These are phyloP conservation scores for Epithemia pelagica DNA, from an alignment of 108 stramenopile species.

Conservation along the genomic window DNA sequence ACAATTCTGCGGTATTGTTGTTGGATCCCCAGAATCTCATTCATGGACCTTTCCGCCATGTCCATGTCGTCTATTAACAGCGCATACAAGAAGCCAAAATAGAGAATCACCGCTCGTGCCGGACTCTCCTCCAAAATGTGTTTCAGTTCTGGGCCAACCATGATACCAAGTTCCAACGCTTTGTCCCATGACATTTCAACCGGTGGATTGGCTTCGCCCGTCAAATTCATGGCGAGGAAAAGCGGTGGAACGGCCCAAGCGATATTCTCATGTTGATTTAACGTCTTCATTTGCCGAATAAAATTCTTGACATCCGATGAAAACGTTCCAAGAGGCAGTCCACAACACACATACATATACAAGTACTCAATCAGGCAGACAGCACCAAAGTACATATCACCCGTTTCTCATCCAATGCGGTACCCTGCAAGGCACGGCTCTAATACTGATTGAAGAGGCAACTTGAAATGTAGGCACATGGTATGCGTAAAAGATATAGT, in stretches of 20 bases:
- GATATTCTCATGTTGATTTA: not conserved
- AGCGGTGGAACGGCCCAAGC: not conserved
- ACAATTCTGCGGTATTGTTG: not conserved
- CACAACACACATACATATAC: not conserved
- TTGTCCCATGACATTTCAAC: not conserved
- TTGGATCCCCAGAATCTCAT: not conserved
- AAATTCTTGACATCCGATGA: not conserved
- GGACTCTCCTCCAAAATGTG: not conserved
- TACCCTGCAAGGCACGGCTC: not conserved
- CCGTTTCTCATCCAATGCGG: not conserved
- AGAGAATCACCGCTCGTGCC: not conserved
- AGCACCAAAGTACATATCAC: not conserved
- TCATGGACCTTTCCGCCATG: not conserved
- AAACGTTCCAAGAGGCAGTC: not conserved
- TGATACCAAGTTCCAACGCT: not conserved
- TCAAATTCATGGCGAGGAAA: not conserved
- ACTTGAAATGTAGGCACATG: not conserved
- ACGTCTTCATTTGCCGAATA: not conserved
- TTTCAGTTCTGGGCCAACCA: not conserved
- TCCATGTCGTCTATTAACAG: not conserved
- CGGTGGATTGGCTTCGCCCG: not conserved
- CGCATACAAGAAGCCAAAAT: not conserved
- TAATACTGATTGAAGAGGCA: not conserved
- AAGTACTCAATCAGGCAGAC: not conserved
- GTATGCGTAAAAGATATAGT: not conserved